Evolutionary conservation across 306 rosid species (phyloP).

Genomic region (Quercus bicolor): DNA sequence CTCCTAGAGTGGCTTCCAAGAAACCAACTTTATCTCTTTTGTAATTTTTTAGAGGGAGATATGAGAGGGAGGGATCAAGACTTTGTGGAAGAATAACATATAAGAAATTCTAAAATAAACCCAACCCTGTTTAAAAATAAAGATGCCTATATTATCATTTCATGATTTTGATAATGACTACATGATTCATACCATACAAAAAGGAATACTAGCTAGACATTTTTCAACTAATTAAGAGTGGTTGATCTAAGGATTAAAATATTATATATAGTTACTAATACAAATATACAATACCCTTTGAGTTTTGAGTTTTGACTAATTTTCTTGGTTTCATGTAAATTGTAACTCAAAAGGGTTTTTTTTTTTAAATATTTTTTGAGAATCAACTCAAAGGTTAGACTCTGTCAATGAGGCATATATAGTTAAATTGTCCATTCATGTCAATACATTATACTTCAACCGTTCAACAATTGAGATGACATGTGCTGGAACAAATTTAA

Average conservation of each 20-base stretch:
- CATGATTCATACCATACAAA: neutral
- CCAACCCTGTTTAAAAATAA: neutral
- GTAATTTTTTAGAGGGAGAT: slow-evolving; percentile 14
- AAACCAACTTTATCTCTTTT: slow-evolving; percentile 52
- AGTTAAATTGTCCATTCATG: neutral
- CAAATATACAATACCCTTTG: too few species aligned
- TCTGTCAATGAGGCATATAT: too few species aligned
- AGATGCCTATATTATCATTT: neutral
- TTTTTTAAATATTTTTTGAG: too few species aligned
- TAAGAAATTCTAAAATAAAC: too few species aligned
- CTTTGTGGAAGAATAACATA: too few species aligned
- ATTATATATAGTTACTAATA: too few species aligned
- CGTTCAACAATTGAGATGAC: too few species aligned
- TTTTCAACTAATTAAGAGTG: neutral
- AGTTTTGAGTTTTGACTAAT: too few species aligned
- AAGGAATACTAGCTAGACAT: neutral
- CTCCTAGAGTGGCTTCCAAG: slow-evolving; percentile 79
- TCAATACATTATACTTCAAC: slow-evolving; percentile 1
- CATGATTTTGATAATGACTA: neutral
- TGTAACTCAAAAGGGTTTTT: too few species aligned
- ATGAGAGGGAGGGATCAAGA: too few species aligned
- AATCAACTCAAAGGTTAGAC: too few species aligned
- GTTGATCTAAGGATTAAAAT: too few species aligned
- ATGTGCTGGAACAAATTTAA: neutral
- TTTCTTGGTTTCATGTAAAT: neutral